Base-by-base conservation (phyloP, 805 yeast species). In the Metschnikowia vanudenii region DNA sequence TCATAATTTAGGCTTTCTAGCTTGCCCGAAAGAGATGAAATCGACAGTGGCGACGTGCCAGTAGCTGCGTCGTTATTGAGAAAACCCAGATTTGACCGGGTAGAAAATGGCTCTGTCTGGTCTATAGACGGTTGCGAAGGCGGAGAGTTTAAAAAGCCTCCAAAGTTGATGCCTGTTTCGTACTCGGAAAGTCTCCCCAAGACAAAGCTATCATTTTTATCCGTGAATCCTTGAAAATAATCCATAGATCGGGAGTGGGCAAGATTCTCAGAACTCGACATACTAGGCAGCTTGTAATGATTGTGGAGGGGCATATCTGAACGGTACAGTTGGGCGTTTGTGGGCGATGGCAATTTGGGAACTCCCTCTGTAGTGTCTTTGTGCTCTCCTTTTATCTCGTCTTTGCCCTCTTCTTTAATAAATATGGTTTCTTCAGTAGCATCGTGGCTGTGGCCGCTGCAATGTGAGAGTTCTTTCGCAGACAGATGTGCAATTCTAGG, bases 1-100 rank as follows among this genome's bases (percentile, higher is more conserved):
- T 48, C 56, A 29, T 66, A 48, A 3, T 51, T 59, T 28, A 63
- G 69, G 22, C 46, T 53, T 39, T 68, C 72, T 41, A 65, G 53
- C 33, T 57, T 60, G 35, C 59, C 54, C 1, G 69, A 57, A 16
- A 68, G 47, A 2, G 71, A 65, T 17, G 51, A 39, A 8, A 53
- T 40, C 16, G 49, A 52, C 56, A 41, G 56, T 51, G 34, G 63
- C 51, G 47, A 50, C 39, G 37, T 47, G 51, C 35, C 38, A 32
- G 20, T 39, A 29, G 38, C 34, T 19, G 28, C 36, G 43, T 41
- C 34, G 41, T 33, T 45, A 40, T 33, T 37, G 17, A 37, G 35
- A 35, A 59, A 59, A 10, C 57, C 49, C 49, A 52, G 54, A 39
- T 52, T 32, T n/a, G 32, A n/a, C 18, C 28, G 36, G 24, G 30